phyloP scores from a whole-genome alignment of 352 stramenopile genomes.

The Aphanomyces euteiches region DNA sequence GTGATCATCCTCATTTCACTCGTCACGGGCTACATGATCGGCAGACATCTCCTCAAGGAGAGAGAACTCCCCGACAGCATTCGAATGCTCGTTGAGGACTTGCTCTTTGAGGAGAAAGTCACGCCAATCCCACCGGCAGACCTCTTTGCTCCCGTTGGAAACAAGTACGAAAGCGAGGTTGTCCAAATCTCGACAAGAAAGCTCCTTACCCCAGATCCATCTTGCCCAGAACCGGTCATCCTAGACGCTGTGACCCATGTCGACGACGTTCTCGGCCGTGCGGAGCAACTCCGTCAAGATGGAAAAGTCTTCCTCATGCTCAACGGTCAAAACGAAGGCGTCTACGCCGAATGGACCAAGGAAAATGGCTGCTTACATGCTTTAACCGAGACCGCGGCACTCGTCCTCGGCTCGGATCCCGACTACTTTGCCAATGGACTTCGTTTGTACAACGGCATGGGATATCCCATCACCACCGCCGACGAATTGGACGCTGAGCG shows the following conservation, averaged over 20 bases:
- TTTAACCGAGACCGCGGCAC: background rate
- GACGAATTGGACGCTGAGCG: slow-evolving; percentile 23
- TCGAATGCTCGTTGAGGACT: background rate
- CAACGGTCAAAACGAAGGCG: slow-evolving; percentile 29
- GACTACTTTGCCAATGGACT: slow-evolving; percentile 29
- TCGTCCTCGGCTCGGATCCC: slow-evolving; percentile 5
- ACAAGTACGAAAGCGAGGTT: slow-evolving; percentile 62
- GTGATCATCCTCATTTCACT: too few species aligned
- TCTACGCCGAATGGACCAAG: slow-evolving; percentile 16
- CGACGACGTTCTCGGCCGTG: slow-evolving; percentile 37
- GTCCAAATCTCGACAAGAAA: slow-evolving; percentile 47
- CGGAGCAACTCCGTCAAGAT: background rate
- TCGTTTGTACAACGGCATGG: slow-evolving; percentile 24
- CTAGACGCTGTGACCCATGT: slow-evolving; percentile 39
- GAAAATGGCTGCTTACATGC: slow-evolving; percentile 21
- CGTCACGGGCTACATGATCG: too few species aligned
- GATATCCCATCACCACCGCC: slow-evolving; percentile 22
- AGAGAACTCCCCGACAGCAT: background rate
- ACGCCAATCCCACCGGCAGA: background rate
- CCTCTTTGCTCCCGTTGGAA: background rate
- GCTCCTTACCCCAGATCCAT: slow-evolving; percentile 34
- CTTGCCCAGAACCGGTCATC: slow-evolving; percentile 38
- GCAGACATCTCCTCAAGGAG: too few species aligned
- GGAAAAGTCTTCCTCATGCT: slow-evolving; percentile 23
- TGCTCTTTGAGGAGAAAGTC: background rate